Percentiles rank a stretch among this genome's conserved stretches.
Conservation (phyloP, 176 grass and related monocot species). For the Oryza meridionalis region DNA sequence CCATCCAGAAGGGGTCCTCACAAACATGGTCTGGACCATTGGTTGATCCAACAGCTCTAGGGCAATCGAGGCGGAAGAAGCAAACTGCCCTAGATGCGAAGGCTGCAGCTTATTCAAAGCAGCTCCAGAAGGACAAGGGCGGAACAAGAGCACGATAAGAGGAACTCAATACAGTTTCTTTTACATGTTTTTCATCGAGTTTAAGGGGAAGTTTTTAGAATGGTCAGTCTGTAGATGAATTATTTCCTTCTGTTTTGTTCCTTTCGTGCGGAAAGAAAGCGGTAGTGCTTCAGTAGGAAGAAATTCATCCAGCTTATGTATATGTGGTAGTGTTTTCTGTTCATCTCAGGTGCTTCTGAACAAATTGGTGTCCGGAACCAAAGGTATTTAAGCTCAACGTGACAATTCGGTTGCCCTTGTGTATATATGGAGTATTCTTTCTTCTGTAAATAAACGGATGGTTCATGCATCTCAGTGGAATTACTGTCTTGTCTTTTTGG, state of each 20-base stretch:
- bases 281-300: slow-evolving; percentile 1
- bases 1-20: slow-evolving; percentile 42
- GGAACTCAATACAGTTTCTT: background rate
- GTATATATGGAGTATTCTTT: slow-evolving; percentile 27
- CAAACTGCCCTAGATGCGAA: slow-evolving; percentile 46
- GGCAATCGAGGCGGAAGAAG: slow-evolving; percentile 47
- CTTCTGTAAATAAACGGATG: slow-evolving; percentile 1
- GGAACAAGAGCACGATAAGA: slow-evolving; percentile 27
- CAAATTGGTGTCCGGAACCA: background rate
- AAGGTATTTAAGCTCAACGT: slow-evolving; percentile 15
- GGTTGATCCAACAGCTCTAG: slow-evolving; percentile 38
- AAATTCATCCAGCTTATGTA: slow-evolving; percentile 47
- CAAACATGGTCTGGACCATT: slow-evolving; percentile 55
- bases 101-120: slow-evolving; percentile 53
- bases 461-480: background rate
- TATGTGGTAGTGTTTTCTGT: slow-evolving; percentile 34
- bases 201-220: background rate
- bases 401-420: slow-evolving; percentile 21
- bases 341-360: slow-evolving; percentile 32
- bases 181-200: slow-evolving; percentile 16
- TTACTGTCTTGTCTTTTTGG: background rate
- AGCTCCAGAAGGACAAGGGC: slow-evolving; percentile 44
- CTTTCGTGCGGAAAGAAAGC: background rate
- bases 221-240: slow-evolving; percentile 19
- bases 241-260: slow-evolving; percentile 5